phyloP scores from a whole-genome alignment of 352 stramenopile genomes.

The Detonula confervacea region DNA sequence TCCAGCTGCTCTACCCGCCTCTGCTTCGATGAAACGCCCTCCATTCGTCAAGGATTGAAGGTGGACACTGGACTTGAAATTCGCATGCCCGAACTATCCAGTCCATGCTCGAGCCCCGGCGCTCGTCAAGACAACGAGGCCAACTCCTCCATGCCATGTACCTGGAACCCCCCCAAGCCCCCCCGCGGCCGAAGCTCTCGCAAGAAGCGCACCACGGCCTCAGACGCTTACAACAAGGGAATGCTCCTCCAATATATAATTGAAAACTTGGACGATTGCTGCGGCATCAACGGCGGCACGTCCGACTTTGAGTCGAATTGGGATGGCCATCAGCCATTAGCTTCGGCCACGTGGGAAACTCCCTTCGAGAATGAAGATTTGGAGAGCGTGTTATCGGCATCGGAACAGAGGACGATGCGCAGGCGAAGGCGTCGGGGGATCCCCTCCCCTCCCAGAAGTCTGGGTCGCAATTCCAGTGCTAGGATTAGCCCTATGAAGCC shows the following conservation, averaged over 20 bases:
- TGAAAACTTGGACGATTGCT: background rate
- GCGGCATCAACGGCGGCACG: background rate
- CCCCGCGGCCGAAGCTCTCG: background rate
- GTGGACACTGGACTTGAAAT: too few relatives aligned
- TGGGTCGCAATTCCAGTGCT: too few relatives aligned
- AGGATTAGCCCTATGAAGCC: too few relatives aligned
- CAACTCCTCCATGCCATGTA: background rate
- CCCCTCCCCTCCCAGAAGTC: too few relatives aligned
- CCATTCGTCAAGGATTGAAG: too few relatives aligned
- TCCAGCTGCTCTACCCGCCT: too few relatives aligned
- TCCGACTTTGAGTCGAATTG: constrained; percentile 23
- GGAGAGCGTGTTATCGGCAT: background rate
- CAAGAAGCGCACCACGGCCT: constrained; percentile 9
- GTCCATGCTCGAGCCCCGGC: constrained; percentile 10
- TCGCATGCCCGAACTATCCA: too few relatives aligned
- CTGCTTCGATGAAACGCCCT: too few relatives aligned
- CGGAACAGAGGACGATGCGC: constrained; percentile 16
- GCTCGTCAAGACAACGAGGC: background rate
- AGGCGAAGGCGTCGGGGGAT: constrained; percentile 17
- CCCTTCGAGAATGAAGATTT: background rate
- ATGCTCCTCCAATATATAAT: constrained; percentile 23
- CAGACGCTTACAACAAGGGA: constrained; percentile 6
- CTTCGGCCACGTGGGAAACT: constrained; percentile 12
- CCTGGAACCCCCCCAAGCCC: background rate
- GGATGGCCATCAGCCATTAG: constrained; percentile 34